phyloP scores from a whole-genome alignment of 2,329 filamentous ascomycete genomes.

The Exophiala bonariae region DNA sequence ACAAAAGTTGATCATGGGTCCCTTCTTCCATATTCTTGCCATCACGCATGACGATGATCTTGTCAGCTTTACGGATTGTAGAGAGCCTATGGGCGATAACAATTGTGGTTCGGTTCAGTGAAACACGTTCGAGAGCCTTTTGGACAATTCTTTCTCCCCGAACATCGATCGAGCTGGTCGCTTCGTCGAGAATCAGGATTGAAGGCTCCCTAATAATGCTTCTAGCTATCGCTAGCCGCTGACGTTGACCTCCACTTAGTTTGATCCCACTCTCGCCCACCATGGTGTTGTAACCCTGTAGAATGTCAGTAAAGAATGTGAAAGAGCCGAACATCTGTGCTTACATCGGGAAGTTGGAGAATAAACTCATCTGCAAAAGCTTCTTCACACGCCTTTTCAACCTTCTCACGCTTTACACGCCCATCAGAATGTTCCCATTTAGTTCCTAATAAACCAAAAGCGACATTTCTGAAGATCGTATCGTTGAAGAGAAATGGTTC shows the following conservation, averaged over 20 bases:
- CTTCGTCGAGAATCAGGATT: constrained; percentile 73
- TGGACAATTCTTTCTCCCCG: constrained; percentile 57
- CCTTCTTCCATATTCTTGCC: constrained; percentile 73
- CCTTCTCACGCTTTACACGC: constrained; percentile 43
- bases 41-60: constrained; percentile 73
- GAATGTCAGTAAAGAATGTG: constrained; percentile 1
- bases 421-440: constrained; percentile 36
- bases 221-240: constrained; percentile 74
- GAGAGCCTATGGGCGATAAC: constrained; percentile 75
- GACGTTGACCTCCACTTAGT: constrained; percentile 81
- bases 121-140: constrained; percentile 53
- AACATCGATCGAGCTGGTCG: constrained; percentile 67
- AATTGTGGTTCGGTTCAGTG: constrained; percentile 68
- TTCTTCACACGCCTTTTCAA: constrained; percentile 64
- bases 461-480: constrained; percentile 64
- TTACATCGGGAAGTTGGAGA: constrained; percentile 55
- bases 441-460: constrained; percentile 52
- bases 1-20: constrained; percentile 70
- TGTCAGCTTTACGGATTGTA: constrained; percentile 73
- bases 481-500: constrained; percentile 69
- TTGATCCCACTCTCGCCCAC: constrained; percentile 78
- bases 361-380: constrained; percentile 72
- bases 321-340: background rate
- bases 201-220: constrained; percentile 66
- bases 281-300: constrained; percentile 66